phyloP scores from a whole-genome alignment of 257 asterid genomes.

The Solanum dulcamara region DNA sequence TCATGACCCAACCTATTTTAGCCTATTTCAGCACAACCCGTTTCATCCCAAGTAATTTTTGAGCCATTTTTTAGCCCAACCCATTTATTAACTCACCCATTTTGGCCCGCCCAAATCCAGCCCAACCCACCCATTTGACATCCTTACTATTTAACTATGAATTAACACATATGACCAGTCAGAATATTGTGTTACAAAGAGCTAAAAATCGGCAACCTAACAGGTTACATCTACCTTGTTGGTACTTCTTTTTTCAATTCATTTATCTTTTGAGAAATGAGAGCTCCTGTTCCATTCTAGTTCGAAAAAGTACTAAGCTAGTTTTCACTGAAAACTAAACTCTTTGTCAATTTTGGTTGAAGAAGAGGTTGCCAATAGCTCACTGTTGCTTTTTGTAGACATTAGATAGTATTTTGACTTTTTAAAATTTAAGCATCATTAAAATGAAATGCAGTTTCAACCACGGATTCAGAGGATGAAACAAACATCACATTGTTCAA shows the following conservation, averaged over 20 bases:
- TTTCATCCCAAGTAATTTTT: neutral
- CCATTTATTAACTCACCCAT: too few species aligned
- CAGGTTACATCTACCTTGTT: neutral
- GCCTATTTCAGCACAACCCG: neutral
- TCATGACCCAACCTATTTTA: neutral
- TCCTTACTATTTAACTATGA: neutral
- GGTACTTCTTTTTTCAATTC: neutral
- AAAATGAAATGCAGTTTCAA: too few species aligned
- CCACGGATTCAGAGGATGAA: too few species aligned
- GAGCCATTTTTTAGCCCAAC: neutral
- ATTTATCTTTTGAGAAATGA: neutral
- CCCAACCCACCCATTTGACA: neutral
- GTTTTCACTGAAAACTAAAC: neutral
- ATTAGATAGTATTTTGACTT: too few species aligned
- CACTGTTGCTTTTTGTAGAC: neutral
- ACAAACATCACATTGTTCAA: neutral
- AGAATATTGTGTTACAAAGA: neutral
- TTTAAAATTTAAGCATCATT: too few species aligned
- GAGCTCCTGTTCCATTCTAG: neutral
- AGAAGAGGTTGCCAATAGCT: neutral
- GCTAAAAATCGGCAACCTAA: neutral
- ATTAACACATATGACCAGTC: neutral
- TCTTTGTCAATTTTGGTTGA: neutral
- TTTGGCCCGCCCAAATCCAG: neutral
- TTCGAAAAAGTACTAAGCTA: neutral